Base-by-base conservation (phyloP, 805 yeast species). In the Starmerella riodocensis region DNA sequence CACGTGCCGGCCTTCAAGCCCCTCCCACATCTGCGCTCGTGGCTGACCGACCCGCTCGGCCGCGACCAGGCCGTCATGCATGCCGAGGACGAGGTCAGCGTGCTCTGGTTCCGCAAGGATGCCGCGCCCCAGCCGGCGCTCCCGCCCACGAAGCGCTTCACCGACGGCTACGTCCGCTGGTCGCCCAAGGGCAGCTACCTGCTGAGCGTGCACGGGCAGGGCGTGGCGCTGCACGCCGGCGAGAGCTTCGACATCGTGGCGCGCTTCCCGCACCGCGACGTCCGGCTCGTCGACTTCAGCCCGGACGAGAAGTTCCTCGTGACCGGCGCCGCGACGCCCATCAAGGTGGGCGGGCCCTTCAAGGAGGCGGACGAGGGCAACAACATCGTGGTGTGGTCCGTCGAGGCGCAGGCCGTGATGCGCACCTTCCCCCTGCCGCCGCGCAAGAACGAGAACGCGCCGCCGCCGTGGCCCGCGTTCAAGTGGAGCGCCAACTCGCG, bases 161-260 rank as follows among this genome's bases (percentile, higher is more conserved):
- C 96, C 42, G 76, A 84, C 43, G 77, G 83, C 46, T 85, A 78
- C 53, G 81, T 84, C 53, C 76, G 77, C 58, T 88, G 85, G 67
- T 84, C 97, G 36, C 94, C 96, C 56, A 76, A 76, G 63, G 99
- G 99, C 61, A 76, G 88, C 11, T 86, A 75, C 56, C 62, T 88
- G 48, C 74, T 82, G 52, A 78, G 96, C 1, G 70, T 85, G 53
- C 96, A 88, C 63, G 84, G 84, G 37, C 93, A 83, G 63, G 97
- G 97, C 69, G 76, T 85, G 41, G 93, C 84, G 59, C 73, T 88
- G 21, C 91, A 96, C 93, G 98, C 97, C 57, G 96, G 97, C 46
- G 71, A 73, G 40, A 67, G 72, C 34, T 84, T 84, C 57, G 74
- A 70, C 47, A 71, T 80, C 53, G 66, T 84, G 52, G 74, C 70